These are phyloP conservation scores for Mycosphaerella arachidis DNA, from an alignment of 2,329 filamentous ascomycete genomes.

Conservation along the genomic window DNA sequence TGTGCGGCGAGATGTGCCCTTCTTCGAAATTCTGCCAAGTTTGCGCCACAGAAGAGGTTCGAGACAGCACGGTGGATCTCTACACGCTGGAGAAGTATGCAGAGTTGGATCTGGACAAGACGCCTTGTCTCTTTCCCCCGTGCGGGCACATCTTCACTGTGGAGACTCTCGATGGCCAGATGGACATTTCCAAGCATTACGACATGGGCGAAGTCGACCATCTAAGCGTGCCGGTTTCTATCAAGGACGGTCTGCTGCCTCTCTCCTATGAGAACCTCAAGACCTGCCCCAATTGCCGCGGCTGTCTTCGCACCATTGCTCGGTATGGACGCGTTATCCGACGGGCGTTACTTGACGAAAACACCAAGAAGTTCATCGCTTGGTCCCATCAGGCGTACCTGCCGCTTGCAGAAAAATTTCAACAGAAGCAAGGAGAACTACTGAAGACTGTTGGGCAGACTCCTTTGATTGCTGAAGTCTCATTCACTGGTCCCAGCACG, in stretches of 20 bases:
- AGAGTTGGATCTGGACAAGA: constrained; percentile 55
- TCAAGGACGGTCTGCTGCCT: too few relatives aligned
- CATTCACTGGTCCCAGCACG: background rate
- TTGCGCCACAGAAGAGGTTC: constrained; percentile 40
- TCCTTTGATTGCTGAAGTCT: background rate
- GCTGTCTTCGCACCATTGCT: background rate
- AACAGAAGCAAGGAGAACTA: constrained; percentile 50
- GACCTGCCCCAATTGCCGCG: background rate
- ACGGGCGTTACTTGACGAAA: constrained; percentile 28
- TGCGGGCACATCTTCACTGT: constrained; percentile 63
- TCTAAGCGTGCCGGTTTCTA: too few relatives aligned
- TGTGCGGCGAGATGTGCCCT: constrained; percentile 63
- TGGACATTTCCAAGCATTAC: too few relatives aligned
- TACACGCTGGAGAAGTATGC: constrained; percentile 51
- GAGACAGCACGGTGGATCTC: constrained; percentile 56
- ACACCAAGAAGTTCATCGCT: constrained; percentile 38
- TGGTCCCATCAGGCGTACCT: too few relatives aligned
- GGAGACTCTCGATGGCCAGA: constrained; percentile 54
- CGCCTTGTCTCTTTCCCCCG: constrained; percentile 57
- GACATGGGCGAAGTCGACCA: too few relatives aligned
- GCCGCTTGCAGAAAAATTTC: constrained; percentile 50
- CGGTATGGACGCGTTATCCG: constrained; percentile 43
- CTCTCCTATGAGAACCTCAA: too few relatives aligned
- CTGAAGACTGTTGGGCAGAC: constrained; percentile 38
- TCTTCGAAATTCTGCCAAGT: constrained; percentile 43